These are phyloP conservation scores for Pharus latifolius DNA, from an alignment of 176 grass and related monocot species.

Conservation along the genomic window DNA sequence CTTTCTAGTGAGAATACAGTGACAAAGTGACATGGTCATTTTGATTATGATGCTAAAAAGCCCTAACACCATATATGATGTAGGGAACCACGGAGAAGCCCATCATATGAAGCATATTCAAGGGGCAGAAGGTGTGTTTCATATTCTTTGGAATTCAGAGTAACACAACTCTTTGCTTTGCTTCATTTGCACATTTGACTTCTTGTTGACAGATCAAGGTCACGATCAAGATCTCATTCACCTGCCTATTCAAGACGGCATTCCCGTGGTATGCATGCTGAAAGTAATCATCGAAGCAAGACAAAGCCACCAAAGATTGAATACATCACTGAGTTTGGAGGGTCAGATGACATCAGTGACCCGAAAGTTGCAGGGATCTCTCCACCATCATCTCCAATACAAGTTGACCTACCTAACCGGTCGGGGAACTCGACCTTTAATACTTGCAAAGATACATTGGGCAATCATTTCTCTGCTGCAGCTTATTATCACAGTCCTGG, in stretches of 20 bases:
- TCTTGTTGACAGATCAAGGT: slow-evolving; percentile 46
- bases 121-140: slow-evolving; percentile 56
- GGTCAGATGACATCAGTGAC: slow-evolving; percentile 41
- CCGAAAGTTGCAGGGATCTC: slow-evolving; percentile 71
- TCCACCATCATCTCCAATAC: slow-evolving; percentile 90
- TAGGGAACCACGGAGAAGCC: slow-evolving; percentile 87
- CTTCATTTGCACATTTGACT: slow-evolving; percentile 1
- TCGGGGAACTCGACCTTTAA: slow-evolving; percentile 89
- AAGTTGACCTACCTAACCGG: slow-evolving; percentile 66
- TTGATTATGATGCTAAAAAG: neutral
- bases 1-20: neutral
- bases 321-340: slow-evolving; percentile 98
- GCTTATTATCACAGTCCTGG: slow-evolving; percentile 28
- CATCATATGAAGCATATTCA: slow-evolving; percentile 94
- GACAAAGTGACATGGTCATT: neutral
- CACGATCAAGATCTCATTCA: slow-evolving; percentile 66
- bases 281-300: slow-evolving; percentile 76
- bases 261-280: slow-evolving; percentile 33
- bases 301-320: slow-evolving; percentile 72
- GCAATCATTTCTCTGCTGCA: slow-evolving; percentile 40
- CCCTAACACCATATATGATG: slow-evolving; percentile 4
- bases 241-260: slow-evolving; percentile 74
- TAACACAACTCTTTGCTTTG: neutral
- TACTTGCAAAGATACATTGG: slow-evolving; percentile 79
- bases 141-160: neutral